Percentiles rank a stretch among this genome's conserved stretches.
Conservation (phyloP, 139 green algal genomes). For the Coccomyxa sp. region DNA sequence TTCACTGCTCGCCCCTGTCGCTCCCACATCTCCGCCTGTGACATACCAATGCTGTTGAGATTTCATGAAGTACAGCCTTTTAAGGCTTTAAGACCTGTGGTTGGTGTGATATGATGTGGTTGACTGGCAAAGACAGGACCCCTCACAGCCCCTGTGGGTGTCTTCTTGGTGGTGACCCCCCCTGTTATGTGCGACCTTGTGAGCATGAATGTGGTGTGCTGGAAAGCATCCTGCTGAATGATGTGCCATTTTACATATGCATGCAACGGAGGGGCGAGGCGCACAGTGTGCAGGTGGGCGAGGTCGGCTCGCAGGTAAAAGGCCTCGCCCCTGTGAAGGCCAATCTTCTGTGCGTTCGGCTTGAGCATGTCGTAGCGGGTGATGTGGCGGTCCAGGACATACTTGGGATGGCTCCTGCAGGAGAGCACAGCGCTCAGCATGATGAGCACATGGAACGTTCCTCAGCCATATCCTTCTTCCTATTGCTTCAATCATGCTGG, state of each 20-base stretch:
- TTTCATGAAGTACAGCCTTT: too few relatives aligned
- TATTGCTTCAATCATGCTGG: neutral
- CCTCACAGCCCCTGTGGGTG: neutral
- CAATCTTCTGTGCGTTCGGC: slow-evolving; percentile 34
- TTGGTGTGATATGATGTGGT: too few relatives aligned
- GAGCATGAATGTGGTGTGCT: neutral
- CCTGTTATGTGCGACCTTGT: neutral
- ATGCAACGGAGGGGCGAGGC: neutral
- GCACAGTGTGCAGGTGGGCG: slow-evolving; percentile 62
- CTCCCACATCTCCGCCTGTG: neutral
- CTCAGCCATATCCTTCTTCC: neutral
- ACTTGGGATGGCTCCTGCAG: slow-evolving; percentile 49
- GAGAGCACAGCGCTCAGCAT: neutral
- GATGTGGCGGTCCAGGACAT: slow-evolving; percentile 79
- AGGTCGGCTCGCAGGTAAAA: slow-evolving; percentile 62
- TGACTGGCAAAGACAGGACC: neutral
- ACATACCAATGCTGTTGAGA: too few relatives aligned
- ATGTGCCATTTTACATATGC: neutral
- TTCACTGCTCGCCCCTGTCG: slow-evolving; percentile 56
- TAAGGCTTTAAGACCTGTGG: too few relatives aligned
- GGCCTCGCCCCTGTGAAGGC: slow-evolving; percentile 63
- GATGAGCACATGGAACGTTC: neutral
- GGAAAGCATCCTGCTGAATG: neutral
- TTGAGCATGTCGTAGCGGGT: slow-evolving; percentile 63
- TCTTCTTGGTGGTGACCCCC: neutral